Evolutionary conservation across 2,329 filamentous ascomycete species (phyloP).

Genomic region (Magnaporthiopsis poae): DNA sequence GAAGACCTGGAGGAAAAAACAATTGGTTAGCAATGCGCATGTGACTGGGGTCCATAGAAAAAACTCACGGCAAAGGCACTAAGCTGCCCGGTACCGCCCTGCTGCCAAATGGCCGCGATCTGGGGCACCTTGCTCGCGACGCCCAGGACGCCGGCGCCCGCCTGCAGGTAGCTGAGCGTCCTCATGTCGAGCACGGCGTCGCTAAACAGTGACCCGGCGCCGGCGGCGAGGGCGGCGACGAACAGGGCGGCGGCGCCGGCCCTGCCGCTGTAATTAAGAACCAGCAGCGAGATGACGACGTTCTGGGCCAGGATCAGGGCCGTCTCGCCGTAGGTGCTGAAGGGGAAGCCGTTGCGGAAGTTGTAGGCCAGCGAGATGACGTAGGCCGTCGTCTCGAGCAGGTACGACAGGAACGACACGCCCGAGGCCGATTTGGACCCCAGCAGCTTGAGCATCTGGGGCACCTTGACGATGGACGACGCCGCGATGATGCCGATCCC

Average conservation of each 20-base stretch:
- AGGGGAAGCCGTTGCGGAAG: slow-evolving; percentile 79
- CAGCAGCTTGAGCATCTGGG: slow-evolving; percentile 88
- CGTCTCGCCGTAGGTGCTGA: slow-evolving; percentile 94
- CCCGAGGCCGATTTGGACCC: slow-evolving; percentile 70
- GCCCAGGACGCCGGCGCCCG: slow-evolving; percentile 69
- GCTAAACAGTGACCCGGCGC: slow-evolving; percentile 60
- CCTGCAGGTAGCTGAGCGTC: slow-evolving; percentile 66
- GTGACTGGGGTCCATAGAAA: too few species aligned
- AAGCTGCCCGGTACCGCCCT: slow-evolving; percentile 87
- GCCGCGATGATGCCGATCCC: slow-evolving; percentile 89
- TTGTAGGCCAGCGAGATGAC: slow-evolving; percentile 90
- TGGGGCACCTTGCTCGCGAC: slow-evolving; percentile 90
- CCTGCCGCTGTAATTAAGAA: slow-evolving; percentile 71
- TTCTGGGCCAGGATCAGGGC: slow-evolving; percentile 88
- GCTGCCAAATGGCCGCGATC: slow-evolving; percentile 72
- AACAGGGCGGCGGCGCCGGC: slow-evolving; percentile 62
- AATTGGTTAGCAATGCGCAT: too few species aligned
- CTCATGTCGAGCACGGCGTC: slow-evolving; percentile 55
- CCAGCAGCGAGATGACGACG: slow-evolving; percentile 74
- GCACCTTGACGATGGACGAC: slow-evolving; percentile 86
- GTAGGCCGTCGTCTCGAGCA: slow-evolving; percentile 81
- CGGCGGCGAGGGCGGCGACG: slow-evolving; percentile 63
- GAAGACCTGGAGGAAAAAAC: slow-evolving; percentile 59
- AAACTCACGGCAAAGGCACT: slow-evolving; percentile 75
- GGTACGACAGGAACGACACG: slow-evolving; percentile 80